Conservation (phyloP, 1,284 basidiomycete genomes). For the Mycena citricolor region DNA sequence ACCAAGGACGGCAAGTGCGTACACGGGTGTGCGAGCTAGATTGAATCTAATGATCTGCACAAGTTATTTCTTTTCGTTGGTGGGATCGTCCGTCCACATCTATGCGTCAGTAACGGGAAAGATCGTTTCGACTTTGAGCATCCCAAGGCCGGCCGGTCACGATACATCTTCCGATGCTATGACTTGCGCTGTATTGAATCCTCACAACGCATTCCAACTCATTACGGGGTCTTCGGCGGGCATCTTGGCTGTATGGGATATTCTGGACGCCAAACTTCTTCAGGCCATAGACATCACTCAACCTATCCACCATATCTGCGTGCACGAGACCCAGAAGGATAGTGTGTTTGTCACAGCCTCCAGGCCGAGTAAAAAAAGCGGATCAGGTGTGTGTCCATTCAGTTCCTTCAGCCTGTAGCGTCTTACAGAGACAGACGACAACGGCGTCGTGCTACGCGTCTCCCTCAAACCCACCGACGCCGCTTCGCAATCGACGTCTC, state of each 20-base stretch:
- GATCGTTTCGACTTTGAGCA: conserved; percentile 77
- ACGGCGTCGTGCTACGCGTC: conserved; percentile 57
- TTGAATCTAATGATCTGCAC: conserved; percentile 17
- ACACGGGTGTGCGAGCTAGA: conserved; percentile 15
- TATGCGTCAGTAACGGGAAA: conserved; percentile 75
- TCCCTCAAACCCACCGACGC: conserved; percentile 53
- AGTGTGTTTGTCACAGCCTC: conserved; percentile 69
- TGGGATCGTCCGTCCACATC: conserved; percentile 77
- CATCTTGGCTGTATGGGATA: conserved; percentile 89
- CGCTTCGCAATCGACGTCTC: conserved; percentile 41
- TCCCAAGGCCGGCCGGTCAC: conserved; percentile 39
- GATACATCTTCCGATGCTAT: conserved; percentile 55
- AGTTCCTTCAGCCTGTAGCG: conserved; percentile 17
- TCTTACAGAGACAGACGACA: conserved; percentile 39
- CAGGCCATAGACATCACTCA: conserved; percentile 70
- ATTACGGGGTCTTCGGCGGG: conserved; percentile 87
- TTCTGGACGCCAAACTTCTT: conserved; percentile 81
- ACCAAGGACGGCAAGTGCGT: conserved; percentile 84
- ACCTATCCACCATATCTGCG: conserved; percentile 73
- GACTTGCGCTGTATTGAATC: conserved; percentile 78
- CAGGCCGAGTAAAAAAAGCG: conserved; percentile 45
- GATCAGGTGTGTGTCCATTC: conserved; percentile 40
- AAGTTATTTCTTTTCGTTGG: conserved; percentile 87
- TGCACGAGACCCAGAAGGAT: conserved; percentile 66
- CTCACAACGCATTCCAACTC: conserved; percentile 87